These are phyloP conservation scores for Ulota crispa DNA, from an alignment of 225 moss, liverwort and hornwort genomes.

Conservation along the genomic window DNA sequence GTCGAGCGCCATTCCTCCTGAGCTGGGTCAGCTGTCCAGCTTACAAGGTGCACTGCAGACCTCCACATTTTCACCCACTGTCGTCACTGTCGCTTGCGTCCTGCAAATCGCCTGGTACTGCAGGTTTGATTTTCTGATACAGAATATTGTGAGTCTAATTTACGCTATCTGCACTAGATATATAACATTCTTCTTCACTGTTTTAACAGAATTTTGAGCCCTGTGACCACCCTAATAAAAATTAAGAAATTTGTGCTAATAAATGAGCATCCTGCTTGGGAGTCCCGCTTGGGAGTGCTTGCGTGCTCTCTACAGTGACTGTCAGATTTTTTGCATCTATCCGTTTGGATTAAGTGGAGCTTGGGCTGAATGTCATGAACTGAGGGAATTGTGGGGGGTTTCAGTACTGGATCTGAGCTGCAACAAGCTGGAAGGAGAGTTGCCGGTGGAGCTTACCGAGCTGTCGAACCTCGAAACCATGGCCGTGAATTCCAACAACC, in stretches of 20 bases:
- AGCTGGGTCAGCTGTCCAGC: conserved; percentile 41
- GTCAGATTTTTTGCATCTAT: background rate
- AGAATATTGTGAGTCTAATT: background rate
- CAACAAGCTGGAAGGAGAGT: conserved; percentile 47
- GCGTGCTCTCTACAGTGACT: background rate
- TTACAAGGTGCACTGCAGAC: conserved; percentile 41
- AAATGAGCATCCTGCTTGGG: too few species aligned
- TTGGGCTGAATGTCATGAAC: background rate
- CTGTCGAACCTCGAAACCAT: conserved; percentile 39
- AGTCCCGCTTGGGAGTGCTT: too few species aligned
- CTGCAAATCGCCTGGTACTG: background rate
- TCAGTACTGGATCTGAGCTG: conserved; percentile 51
- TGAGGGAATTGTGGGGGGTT: background rate
- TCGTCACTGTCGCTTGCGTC: background rate
- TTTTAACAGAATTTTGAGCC: background rate
- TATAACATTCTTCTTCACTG: background rate
- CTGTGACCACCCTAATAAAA: background rate
- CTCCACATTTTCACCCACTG: conserved; percentile 1
- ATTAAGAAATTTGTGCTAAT: too few species aligned
- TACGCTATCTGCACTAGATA: background rate
- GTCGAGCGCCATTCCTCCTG: conserved; percentile 46
- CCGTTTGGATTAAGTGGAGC: background rate
- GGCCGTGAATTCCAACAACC: conserved; percentile 42
- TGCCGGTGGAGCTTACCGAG: conserved; percentile 36
- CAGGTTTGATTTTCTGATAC: background rate